Percentiles rank a stretch among this genome's conserved stretches.
These are phyloP conservation scores for Linum usitatissimum DNA, from an alignment of 345 rosid species.

Conservation along the genomic window DNA sequence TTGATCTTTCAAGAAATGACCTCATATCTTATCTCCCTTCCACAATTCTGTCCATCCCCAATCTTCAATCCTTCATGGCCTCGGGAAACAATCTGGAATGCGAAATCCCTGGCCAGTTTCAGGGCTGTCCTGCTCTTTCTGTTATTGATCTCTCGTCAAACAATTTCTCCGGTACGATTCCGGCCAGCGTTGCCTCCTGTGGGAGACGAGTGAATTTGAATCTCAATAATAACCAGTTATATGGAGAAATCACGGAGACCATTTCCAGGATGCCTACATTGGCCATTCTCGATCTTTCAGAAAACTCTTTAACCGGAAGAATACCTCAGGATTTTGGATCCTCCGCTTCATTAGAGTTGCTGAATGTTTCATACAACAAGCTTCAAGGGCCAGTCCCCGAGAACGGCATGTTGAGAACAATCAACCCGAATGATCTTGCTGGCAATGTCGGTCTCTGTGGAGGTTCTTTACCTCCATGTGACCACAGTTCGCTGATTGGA, in stretches of 20 bases:
- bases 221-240: conserved; percentile 50
- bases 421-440: conserved; percentile 59
- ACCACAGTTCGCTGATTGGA: conserved; percentile 18
- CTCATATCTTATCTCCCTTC: conserved; percentile 61
- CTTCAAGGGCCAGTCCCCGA: conserved; percentile 75
- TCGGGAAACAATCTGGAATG: conserved; percentile 53
- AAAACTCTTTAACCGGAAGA: conserved; percentile 62
- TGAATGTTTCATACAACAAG: conserved; percentile 73
- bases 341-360: conserved; percentile 69
- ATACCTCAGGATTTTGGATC: conserved; percentile 68
- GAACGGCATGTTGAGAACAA: conserved; percentile 63
- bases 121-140: conserved; percentile 80
- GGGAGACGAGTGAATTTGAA: conserved; percentile 60
- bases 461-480: conserved; percentile 68
- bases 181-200: conserved; percentile 78
- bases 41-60: conserved; percentile 65
- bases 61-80: conserved; percentile 53
- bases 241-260: conserved; percentile 57
- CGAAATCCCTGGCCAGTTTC: conserved; percentile 81
- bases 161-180: conserved; percentile 57
- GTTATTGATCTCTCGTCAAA: conserved; percentile 77
- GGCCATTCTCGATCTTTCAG: conserved; percentile 77
- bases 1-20: conserved; percentile 65
- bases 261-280: conserved; percentile 71
- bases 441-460: conserved; percentile 81